Base-by-base conservation (phyloP, 2,329 filamentous ascomycete genomes). In the Beauveria sp. region DNA sequence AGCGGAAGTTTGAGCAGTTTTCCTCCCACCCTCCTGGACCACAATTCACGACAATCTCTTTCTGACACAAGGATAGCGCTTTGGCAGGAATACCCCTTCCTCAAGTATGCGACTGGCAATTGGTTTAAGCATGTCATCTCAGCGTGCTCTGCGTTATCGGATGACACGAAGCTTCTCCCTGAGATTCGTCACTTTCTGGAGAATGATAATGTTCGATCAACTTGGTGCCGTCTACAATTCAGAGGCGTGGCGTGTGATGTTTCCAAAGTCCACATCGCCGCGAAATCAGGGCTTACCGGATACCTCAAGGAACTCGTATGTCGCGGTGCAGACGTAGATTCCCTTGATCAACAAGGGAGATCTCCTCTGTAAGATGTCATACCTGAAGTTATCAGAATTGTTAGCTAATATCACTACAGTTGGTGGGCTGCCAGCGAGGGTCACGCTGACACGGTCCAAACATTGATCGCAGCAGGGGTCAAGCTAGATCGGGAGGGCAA, bases 61-160 rank as follows among this genome's bases (percentile, higher is more conserved):
- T 18, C 5, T 14, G 20, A 57, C 4, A 14, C 20, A 7, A 57
- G 28, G 5, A 5, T 57, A 8, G 14, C 28, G 24, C 26, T 62
- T 24, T 60, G 56, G 14, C 62, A 68, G 22, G 22, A 62, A 12
- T 52, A 68, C 54, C 70, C 71, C 0, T 72, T 73, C 40, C 56
- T 70, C 8, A 59, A 68, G 8, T 74, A 73, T 55, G 69, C 69
- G 5, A 61, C 62, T 18, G 64, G 46, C n/a, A 70, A 72, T 48
- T 74, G 72, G 71, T 47, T 65, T n/a, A 41, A 64, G 14, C 71
- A 74, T 50, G 53, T 66, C 3, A 16, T 53, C 12, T 48, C 48
- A 12, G 48, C 56, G 12, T 46, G 46, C 47, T 30, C 46, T 52
- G 48, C n/a, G 8, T 34, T 37, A 41, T 59, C 37, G 16, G 37